Conservation (phyloP, 2,329 filamentous ascomycete species). For the Paecilomyces dactylethromorphus region DNA sequence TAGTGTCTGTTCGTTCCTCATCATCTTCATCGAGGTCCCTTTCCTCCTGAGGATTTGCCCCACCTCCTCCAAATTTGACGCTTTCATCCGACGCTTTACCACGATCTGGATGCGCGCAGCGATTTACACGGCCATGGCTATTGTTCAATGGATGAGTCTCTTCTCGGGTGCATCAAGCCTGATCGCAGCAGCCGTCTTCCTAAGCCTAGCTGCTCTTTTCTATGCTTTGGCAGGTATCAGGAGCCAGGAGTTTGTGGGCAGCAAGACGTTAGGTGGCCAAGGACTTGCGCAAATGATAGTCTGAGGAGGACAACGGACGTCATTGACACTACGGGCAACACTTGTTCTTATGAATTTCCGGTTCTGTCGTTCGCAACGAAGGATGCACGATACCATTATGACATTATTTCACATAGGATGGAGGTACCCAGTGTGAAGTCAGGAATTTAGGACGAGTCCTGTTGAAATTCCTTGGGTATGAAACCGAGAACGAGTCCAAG, state of each 20-base stretch:
- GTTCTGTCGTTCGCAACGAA: not conserved
- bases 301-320: slow-evolving; percentile 29
- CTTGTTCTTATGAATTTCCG: not conserved
- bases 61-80: slow-evolving; percentile 83
- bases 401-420: not conserved
- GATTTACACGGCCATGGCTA: slow-evolving; percentile 74
- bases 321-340: not conserved
- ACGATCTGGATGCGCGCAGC: slow-evolving; percentile 95
- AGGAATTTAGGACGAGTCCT: not conserved
- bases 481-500: not conserved
- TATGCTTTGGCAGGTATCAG: slow-evolving; percentile 52
- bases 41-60: slow-evolving; percentile 96
- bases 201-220: slow-evolving; percentile 70
- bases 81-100: slow-evolving; percentile 81
- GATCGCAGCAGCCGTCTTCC: slow-evolving; percentile 77
- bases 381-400: not conserved
- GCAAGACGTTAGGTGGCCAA: slow-evolving; percentile 91
- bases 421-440: not conserved
- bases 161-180: slow-evolving; percentile 60
- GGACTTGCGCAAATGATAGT: slow-evolving; percentile 98
- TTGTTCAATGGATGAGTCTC: slow-evolving; percentile 79
- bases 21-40: slow-evolving; percentile 84
- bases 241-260: slow-evolving; percentile 48
- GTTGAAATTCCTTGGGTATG: not conserved
- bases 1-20: slow-evolving; percentile 64